Base-by-base conservation (phyloP, 768 basidiomycete genomes). In the Grammothele lineata region DNA sequence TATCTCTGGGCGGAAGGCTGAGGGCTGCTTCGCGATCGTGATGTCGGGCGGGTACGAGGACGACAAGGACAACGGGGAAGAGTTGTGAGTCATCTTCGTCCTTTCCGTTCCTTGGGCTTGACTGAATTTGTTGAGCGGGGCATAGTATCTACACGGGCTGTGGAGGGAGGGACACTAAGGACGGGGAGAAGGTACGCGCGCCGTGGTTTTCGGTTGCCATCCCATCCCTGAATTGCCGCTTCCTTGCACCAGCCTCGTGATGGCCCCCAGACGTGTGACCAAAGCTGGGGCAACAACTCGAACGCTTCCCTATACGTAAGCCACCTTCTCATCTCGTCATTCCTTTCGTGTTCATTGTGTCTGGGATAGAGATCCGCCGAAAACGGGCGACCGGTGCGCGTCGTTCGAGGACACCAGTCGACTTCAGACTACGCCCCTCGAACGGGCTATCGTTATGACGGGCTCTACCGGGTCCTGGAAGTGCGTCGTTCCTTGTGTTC, bases 1-100 rank as follows among this genome's bases (percentile, higher is more conserved):
- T 2, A 60, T 60, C 4, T 39, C 36, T 17, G 58, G 58, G 4
- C 39, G 25, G 34, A 47, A 51, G 33, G 22, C 47, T 5, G 30
- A 46, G 9, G 58, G 58, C 3, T 54, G 54, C 11, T 54, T 41
- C 19, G 55, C 54, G 26, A 50, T 60, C 14, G 56, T 55, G 12
- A 37, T 60, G 40, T 53, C 53, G 2, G 56, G 51, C 3, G 53
- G 51, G 11, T 60, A 60, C 40, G 56, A 57, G 18, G 56, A 60
- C 32, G 58, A 60, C 40, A 45, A 36, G 11, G 58, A 60, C 33
- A 19, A 51, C 1, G 58, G 58, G 1, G 42, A 57, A 21, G 37
- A 9, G 17, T 57, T 60, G 58, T 60, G 49, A 44, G 51, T 47
- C 9, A 9, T 12, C 35, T 37, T 12, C 27, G 10, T 36, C 15